Evolutionary conservation across 1,284 basidiomycete genomes (phyloP).

Genomic region (Hemileia vastatrix): DNA sequence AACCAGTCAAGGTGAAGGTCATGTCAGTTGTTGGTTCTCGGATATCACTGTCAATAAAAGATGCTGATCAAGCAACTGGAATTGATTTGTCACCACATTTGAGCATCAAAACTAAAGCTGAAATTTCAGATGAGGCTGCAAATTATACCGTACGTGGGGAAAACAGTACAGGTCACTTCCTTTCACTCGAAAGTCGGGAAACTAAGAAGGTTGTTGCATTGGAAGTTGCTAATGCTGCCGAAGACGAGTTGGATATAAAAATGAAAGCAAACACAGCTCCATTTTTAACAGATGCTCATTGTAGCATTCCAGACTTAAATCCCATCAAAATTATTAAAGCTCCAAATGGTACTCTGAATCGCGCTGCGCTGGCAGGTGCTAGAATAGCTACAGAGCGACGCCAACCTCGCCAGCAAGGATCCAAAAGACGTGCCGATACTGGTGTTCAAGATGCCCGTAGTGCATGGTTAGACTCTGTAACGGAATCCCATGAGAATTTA

Average conservation of each 20-base stretch:
- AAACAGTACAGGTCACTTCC: slow-evolving; percentile 50
- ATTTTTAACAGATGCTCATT: slow-evolving; percentile 92
- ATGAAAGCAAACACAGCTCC: slow-evolving; percentile 93
- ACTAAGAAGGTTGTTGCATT: slow-evolving; percentile 97
- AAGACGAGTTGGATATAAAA: slow-evolving; percentile 95
- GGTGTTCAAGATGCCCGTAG: slow-evolving; percentile 84
- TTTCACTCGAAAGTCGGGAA: slow-evolving; percentile 96
- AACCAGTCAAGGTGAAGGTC: slow-evolving; percentile 86
- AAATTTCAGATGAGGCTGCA: slow-evolving; percentile 67
- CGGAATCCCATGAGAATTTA: slow-evolving; percentile 68
- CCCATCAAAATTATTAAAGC: slow-evolving; percentile 84
- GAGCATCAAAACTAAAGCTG: slow-evolving; percentile 82
- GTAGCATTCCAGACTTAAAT: slow-evolving; percentile 84
- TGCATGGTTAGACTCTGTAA: slow-evolving; percentile 98
- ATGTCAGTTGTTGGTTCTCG: slow-evolving; percentile 78
- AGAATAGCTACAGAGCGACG: slow-evolving; percentile 87
- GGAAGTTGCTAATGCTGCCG: slow-evolving; percentile 78
- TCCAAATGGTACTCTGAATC: slow-evolving; percentile 59
- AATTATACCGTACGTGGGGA: slow-evolving; percentile 52
- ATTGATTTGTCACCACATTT: slow-evolving; percentile 86
- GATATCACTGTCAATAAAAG: slow-evolving; percentile 86
- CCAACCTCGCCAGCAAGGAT: slow-evolving; percentile 86
- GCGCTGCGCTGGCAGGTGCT: slow-evolving; percentile 86
- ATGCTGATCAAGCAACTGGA: slow-evolving; percentile 84
- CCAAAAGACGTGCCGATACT: slow-evolving; percentile 84